These are phyloP conservation scores for Tetrapisispora arboricola DNA, from an alignment of 805 yeast genomes.

Conservation along the genomic window DNA sequence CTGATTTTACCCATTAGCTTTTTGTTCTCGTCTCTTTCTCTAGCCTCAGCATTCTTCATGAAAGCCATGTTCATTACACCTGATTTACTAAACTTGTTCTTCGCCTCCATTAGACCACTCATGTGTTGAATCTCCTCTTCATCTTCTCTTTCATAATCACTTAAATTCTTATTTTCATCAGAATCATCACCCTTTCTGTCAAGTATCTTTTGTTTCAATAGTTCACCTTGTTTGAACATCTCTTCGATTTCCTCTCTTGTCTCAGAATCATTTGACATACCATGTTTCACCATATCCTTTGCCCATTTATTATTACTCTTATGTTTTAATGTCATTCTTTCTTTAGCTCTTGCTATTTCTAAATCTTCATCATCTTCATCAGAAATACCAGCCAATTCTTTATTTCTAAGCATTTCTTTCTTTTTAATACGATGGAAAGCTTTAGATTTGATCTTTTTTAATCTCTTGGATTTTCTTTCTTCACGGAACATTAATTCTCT, in stretches of 20 bases:
- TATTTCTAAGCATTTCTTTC: slow-evolving; percentile 65
- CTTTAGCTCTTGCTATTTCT: slow-evolving; percentile 72
- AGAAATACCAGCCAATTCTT: slow-evolving; percentile 43
- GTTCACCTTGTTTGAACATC: slow-evolving; percentile 83
- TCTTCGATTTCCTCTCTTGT: slow-evolving; percentile 88
- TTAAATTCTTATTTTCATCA: slow-evolving; percentile 38
- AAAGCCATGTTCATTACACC: slow-evolving; percentile 93
- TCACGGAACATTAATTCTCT: slow-evolving; percentile 95
- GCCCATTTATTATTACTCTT: slow-evolving; percentile 89
- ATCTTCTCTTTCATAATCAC: slow-evolving; percentile 17
- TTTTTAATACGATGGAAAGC: slow-evolving; percentile 77
- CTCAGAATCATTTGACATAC: slow-evolving; percentile 76
- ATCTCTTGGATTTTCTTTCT: slow-evolving; percentile 79
- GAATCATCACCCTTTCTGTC: slow-evolving; percentile 48
- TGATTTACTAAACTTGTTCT: slow-evolving; percentile 54
- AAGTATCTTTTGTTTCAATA: slow-evolving; percentile 57
- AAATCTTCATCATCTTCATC: slow-evolving; percentile 50
- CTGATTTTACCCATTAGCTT: slow-evolving; percentile 43
- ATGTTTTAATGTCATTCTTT: slow-evolving; percentile 87
- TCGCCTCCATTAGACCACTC: slow-evolving; percentile 15
- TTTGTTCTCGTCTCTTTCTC: slow-evolving; percentile 49
- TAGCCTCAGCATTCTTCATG: slow-evolving; percentile 82
- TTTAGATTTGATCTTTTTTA: slow-evolving; percentile 92
- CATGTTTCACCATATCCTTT: slow-evolving; percentile 76
- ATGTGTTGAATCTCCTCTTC: neutral